Base-by-base conservation (phyloP, 163 green algal species). In the Chlorella variabilis region DNA sequence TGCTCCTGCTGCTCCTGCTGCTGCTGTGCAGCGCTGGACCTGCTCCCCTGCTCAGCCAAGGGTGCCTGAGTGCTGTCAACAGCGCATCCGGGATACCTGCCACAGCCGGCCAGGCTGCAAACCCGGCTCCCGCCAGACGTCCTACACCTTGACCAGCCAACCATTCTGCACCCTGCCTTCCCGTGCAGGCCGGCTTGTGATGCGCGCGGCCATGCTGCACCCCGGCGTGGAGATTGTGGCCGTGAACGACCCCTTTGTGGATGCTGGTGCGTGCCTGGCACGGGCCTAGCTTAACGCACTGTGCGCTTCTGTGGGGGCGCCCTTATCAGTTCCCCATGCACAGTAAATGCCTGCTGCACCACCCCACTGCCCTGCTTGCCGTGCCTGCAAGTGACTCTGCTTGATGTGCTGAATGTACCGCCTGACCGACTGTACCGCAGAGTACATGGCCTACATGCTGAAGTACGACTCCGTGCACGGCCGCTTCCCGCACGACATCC, bases 391-490 rank as follows among this genome's bases (percentile, higher is more conserved):
- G 56, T n/a, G n/a, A n/a, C n/a, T n/a, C n/a, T n/a, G n/a, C n/a
- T n/a, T n/a, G n/a, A n/a, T n/a, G n/a, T n/a, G n/a, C n/a, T n/a
- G n/a, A n/a, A n/a, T n/a, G n/a, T n/a, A 9, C 17, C 1, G 1
- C 34, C 63, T 5, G 31, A 21, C 4, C 17, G n/a, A 1, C 36
- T 33, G 11, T 11, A 4, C 23, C 66, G 41, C 67, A 78, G 75
- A 63, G 13, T 78, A 78, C 75, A 79, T 86, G 71, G 75, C 70
- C 18, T 91, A 89, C 80, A 90, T 87, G 94, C 91, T 98, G 81
- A 98, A 98, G 88, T 99, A 98, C 87, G 96, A 99, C 89, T 92
- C 90, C 0, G 91, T 96, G 29, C 96, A 99, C 87, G 94, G 95
- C 82, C 73, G 75, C 67, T 97, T 93, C 69, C 65, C 80, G 13